Percentiles rank a stretch among this genome's conserved stretches.
phyloP scores from a whole-genome alignment of 306 rosid genomes.

The Quercus bicolor region DNA sequence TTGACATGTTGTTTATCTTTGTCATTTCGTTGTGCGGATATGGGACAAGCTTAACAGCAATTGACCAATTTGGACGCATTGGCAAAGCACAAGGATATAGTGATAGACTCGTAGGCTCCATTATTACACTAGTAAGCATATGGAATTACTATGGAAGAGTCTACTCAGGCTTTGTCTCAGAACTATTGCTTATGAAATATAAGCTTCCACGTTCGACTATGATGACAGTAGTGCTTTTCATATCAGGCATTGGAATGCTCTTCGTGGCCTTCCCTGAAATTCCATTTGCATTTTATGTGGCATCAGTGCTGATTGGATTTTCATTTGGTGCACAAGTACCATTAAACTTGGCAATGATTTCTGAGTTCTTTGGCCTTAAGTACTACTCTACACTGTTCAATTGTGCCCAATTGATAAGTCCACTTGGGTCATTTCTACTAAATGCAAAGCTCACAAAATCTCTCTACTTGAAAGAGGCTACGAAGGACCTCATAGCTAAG shows the following conservation, averaged over 20 bases:
- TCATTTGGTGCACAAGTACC: slow-evolving; percentile 49
- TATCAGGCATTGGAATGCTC: slow-evolving; percentile 35
- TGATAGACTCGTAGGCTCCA: slow-evolving; percentile 10
- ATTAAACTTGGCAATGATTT: slow-evolving; percentile 39
- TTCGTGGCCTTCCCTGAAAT: slow-evolving; percentile 38
- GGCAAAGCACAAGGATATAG: slow-evolving; percentile 40
- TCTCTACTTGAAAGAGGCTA: slow-evolving; percentile 35
- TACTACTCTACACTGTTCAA: slow-evolving; percentile 47
- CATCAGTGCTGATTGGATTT: slow-evolving; percentile 42
- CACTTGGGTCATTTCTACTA: slow-evolving; percentile 35
- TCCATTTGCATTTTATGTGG: slow-evolving; percentile 29
- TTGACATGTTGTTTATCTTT: slow-evolving; percentile 41
- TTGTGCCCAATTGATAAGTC: slow-evolving; percentile 38
- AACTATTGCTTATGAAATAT: slow-evolving; percentile 21
- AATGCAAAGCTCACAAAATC: slow-evolving; percentile 35
- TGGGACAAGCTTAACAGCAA: slow-evolving; percentile 41
- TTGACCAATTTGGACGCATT: slow-evolving; percentile 42
- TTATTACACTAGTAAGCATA: slow-evolving; percentile 38
- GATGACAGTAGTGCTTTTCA: slow-evolving; percentile 34
- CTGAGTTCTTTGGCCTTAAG: slow-evolving; percentile 51
- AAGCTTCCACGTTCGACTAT: slow-evolving; percentile 39
- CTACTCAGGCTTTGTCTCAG: slow-evolving; percentile 44
- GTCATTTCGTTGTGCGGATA: slow-evolving; percentile 34
- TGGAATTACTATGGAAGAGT: slow-evolving; percentile 56
- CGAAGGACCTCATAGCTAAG: slow-evolving; percentile 16